These are phyloP conservation scores for Diaporthe helianthi DNA, from an alignment of 2,329 filamentous ascomycete genomes.

Conservation along the genomic window DNA sequence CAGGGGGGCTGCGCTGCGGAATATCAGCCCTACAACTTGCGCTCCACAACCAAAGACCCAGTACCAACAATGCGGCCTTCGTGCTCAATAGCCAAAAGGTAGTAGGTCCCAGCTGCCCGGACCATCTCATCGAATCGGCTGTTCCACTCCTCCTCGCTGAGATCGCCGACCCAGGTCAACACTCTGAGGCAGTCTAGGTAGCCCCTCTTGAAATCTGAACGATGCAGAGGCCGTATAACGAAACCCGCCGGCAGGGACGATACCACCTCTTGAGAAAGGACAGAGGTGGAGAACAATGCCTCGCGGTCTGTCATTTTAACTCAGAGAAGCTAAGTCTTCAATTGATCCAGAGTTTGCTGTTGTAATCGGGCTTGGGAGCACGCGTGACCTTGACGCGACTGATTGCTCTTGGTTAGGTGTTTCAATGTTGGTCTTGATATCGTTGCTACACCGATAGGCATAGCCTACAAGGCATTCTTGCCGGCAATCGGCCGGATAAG, in stretches of 20 bases:
- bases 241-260: constrained; percentile 72
- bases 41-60: constrained; percentile 78
- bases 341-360: no score
- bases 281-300: constrained; percentile 66
- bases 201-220: constrained; percentile 71
- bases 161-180: constrained; percentile 78
- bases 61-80: constrained; percentile 72
- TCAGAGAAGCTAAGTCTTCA: background rate
- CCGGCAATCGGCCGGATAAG: constrained; percentile 11
- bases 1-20: background rate
- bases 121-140: constrained; percentile 69
- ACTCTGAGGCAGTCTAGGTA: constrained; percentile 80
- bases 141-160: constrained; percentile 70
- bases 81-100: constrained; percentile 74
- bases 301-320: constrained; percentile 7
- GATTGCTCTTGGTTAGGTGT: background rate
- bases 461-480: background rate
- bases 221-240: constrained; percentile 72
- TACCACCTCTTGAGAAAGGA: constrained; percentile 70
- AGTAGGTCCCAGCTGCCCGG: constrained; percentile 61
- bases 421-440: background rate
- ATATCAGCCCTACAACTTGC: constrained; percentile 69
- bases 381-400: background rate
- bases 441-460: background rate
- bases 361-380: background rate